phyloP scores from a whole-genome alignment of 768 basidiomycete genomes.

The Saitozyma podzolica region DNA sequence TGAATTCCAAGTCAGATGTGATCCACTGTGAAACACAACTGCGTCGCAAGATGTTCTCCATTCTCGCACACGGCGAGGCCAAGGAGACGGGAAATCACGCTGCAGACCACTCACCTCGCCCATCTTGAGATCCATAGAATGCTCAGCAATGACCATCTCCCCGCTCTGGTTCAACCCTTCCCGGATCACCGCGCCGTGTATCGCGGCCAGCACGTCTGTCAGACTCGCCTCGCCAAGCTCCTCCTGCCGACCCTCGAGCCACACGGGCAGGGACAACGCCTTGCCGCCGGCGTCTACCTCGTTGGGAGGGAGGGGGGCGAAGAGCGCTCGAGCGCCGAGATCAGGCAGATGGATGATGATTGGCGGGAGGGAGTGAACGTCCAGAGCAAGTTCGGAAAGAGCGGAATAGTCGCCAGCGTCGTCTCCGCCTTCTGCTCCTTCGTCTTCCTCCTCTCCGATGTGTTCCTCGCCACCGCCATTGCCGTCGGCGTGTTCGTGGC shows the following conservation, averaged over 20 bases:
- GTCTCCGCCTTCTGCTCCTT: constrained; percentile 76
- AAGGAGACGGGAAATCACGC: too few relatives aligned
- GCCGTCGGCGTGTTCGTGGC: constrained; percentile 56
- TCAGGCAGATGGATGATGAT: constrained; percentile 64
- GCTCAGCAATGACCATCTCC: constrained; percentile 35
- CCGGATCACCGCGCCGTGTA: constrained; percentile 17
- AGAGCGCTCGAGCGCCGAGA: constrained; percentile 31
- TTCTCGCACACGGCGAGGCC: too few relatives aligned
- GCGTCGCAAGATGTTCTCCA: too few relatives aligned
- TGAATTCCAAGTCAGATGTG: constrained; percentile 7
- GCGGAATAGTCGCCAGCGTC: constrained; percentile 39
- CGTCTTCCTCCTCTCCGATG: constrained; percentile 68
- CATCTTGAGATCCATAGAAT: constrained; percentile 40
- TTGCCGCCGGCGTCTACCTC: constrained; percentile 11
- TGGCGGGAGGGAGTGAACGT: constrained; percentile 65
- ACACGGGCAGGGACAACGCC: constrained; percentile 27
- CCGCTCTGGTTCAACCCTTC: constrained; percentile 19
- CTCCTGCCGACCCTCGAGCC: constrained; percentile 39
- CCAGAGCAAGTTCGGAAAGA: constrained; percentile 52
- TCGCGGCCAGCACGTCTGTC: constrained; percentile 41
- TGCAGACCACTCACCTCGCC: constrained; percentile 31
- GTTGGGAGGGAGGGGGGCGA: constrained; percentile 11
- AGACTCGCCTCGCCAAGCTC: constrained; percentile 56
- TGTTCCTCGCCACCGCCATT: constrained; percentile 64
- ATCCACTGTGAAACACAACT: background rate